Percentiles rank a stretch among this genome's conserved stretches.
phyloP scores from a whole-genome alignment of 1,284 basidiomycete species.

The Sparassis latifolia region DNA sequence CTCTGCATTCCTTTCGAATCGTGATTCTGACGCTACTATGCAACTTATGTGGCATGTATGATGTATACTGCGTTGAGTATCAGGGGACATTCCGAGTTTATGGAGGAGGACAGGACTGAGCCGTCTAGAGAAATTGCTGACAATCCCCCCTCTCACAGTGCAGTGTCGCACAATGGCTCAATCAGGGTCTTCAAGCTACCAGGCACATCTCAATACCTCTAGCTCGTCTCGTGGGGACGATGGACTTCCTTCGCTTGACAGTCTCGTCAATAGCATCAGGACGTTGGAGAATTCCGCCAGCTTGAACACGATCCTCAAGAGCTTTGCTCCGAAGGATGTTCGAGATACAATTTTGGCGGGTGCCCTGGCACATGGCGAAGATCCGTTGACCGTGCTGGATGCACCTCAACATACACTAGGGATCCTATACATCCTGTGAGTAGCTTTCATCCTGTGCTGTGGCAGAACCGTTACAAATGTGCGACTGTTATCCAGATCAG shows the following conservation, averaged over 20 bases:
- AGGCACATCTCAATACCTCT: background rate
- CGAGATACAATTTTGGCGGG: conserved; percentile 27
- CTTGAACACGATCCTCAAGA: conserved; percentile 10
- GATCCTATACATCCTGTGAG: conserved; percentile 66
- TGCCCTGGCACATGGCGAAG: conserved; percentile 44
- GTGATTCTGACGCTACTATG: too few species aligned
- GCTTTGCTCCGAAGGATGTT: conserved; percentile 16
- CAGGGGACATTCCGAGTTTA: too few species aligned
- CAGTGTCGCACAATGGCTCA: background rate
- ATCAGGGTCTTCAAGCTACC: background rate
- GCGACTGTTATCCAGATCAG: conserved; percentile 34
- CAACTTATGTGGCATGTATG: too few species aligned
- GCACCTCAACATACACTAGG: conserved; percentile 52
- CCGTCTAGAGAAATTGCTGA: too few species aligned
- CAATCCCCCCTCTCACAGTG: too few species aligned
- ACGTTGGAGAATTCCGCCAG: conserved; percentile 3
- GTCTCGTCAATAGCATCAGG: conserved; percentile 11
- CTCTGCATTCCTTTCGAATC: too few species aligned
- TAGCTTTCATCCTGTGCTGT: conserved; percentile 9
- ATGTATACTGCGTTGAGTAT: too few species aligned
- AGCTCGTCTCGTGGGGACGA: background rate
- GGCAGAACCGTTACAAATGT: conserved; percentile 1
- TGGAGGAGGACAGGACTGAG: too few species aligned
- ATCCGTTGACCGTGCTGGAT: conserved; percentile 55
- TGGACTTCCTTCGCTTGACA: conserved; percentile 9